Percentiles rank a stretch among this genome's conserved stretches.
phyloP scores from a whole-genome alignment of 768 basidiomycete species.

The Gloeostereum incarnatum region DNA sequence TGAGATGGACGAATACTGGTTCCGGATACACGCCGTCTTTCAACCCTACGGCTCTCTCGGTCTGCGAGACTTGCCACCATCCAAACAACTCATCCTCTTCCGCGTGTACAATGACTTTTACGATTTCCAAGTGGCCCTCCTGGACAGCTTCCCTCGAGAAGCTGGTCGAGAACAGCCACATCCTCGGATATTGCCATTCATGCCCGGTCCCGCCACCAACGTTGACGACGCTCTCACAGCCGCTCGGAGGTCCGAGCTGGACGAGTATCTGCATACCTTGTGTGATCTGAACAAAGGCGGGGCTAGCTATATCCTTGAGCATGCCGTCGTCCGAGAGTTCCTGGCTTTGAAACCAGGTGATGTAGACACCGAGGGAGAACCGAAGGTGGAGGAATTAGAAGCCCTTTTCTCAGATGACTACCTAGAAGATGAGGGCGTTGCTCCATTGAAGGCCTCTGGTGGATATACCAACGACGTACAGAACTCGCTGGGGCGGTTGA shows the following conservation, averaged over 20 bases:
- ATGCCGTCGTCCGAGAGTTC: constrained; percentile 74
- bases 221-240: constrained; percentile 83
- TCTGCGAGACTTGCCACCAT: constrained; percentile 45
- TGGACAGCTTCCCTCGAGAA: constrained; percentile 83
- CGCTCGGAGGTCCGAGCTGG: constrained; percentile 71
- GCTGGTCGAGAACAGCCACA: constrained; percentile 68
- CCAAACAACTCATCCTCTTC: constrained; percentile 81
- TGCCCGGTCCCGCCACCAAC: constrained; percentile 88
- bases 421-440: constrained; percentile 27
- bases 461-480: constrained; percentile 34
- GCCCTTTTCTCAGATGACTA: constrained; percentile 32
- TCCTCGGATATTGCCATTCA: constrained; percentile 82
- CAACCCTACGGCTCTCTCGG: constrained; percentile 69
- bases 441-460: constrained; percentile 19
- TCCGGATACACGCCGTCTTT: constrained; percentile 84
- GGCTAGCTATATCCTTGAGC: constrained; percentile 74
- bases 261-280: constrained; percentile 79
- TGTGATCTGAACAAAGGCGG: constrained; percentile 60
- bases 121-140: constrained; percentile 87
- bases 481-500: constrained; percentile 42
- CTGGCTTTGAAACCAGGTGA: constrained; percentile 83
- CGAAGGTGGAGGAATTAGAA: constrained; percentile 50
- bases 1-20: constrained; percentile 97
- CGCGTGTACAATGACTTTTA: constrained; percentile 98
- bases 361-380: constrained; percentile 56